phyloP scores from a whole-genome alignment of 2,329 filamentous ascomycete genomes.

The Colletotrichum noveboracense region DNA sequence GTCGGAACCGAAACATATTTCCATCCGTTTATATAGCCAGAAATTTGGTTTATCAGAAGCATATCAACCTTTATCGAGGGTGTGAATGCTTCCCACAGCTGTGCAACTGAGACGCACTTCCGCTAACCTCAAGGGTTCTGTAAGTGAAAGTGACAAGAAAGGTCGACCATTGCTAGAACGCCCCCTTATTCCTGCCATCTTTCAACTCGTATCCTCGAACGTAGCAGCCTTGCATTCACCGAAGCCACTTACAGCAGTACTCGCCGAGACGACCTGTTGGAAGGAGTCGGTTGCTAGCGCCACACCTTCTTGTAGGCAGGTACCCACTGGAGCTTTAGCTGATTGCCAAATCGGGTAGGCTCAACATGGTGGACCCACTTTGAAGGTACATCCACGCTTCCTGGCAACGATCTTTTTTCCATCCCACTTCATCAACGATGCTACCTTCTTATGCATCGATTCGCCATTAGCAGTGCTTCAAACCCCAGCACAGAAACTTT shows the following conservation, averaged over 20 bases:
- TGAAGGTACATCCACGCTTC: neutral
- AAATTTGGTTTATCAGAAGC: neutral
- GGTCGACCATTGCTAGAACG: neutral
- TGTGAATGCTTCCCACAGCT: neutral
- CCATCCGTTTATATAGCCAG: neutral
- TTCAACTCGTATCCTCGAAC: neutral
- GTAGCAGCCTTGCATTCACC: neutral
- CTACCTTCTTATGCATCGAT: neutral
- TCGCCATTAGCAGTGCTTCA: neutral
- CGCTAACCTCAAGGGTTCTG: neutral
- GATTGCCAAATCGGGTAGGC: constrained; percentile 1
- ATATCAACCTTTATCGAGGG: neutral
- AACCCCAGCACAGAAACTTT: neutral
- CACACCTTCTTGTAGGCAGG: neutral
- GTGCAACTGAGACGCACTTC: neutral
- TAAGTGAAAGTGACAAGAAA: neutral
- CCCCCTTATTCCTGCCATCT: neutral
- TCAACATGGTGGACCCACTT: neutral
- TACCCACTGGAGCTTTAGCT: constrained; percentile 10
- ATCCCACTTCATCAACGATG: neutral
- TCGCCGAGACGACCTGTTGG: neutral
- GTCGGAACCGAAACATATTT: neutral
- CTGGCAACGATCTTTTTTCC: neutral
- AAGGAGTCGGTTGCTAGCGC: neutral
- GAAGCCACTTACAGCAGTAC: neutral